Evolutionary conservation across 2,329 filamentous ascomycete species (phyloP).

Genomic region (Proliferodiscus dingleyae): DNA sequence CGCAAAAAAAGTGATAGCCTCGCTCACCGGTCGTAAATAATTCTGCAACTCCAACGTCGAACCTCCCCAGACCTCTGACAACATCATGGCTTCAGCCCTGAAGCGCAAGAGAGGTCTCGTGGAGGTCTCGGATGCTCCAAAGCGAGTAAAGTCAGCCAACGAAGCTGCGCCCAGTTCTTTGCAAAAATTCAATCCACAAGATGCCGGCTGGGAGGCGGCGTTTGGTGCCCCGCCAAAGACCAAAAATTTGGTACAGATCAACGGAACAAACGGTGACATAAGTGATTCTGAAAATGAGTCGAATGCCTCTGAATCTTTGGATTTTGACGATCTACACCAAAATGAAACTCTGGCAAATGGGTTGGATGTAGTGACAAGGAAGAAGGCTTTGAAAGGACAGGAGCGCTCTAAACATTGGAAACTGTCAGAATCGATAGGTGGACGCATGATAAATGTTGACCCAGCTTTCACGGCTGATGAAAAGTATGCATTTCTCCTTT

Average conservation of each 20-base stretch:
- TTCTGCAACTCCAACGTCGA: conserved; percentile 10
- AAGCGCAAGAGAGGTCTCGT: conserved; percentile 33
- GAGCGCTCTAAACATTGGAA: conserved; percentile 42
- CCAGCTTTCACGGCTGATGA: conserved; percentile 58
- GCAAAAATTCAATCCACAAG: conserved; percentile 9
- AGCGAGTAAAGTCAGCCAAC: conserved; percentile 27
- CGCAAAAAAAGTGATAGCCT: conserved; percentile 8
- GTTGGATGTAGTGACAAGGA: conserved; percentile 3
- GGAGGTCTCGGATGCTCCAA: conserved; percentile 27
- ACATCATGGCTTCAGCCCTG: conserved; percentile 31
- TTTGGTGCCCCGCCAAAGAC: conserved; percentile 20
- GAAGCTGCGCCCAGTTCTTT: conserved; percentile 11
- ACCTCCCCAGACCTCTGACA: conserved; percentile 28
- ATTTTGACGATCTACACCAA: conserved; percentile 19
- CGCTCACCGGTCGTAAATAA: conserved; percentile 17
- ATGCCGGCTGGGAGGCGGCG: conserved; percentile 25
- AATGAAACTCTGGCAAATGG: not conserved
- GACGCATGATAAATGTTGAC: conserved; percentile 60
- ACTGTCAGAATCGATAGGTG: conserved; percentile 60
- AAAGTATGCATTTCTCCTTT: conserved; percentile 42
- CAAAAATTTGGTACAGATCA: conserved; percentile 17
- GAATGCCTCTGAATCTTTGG: conserved; percentile 16
- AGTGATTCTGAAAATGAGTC: conserved; percentile 6
- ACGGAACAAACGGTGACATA: conserved; percentile 18
- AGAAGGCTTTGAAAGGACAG: conserved; percentile 31